These are phyloP conservation scores for Trichoderma koningiopsis DNA, from an alignment of 2,329 filamentous ascomycete genomes.

Conservation along the genomic window DNA sequence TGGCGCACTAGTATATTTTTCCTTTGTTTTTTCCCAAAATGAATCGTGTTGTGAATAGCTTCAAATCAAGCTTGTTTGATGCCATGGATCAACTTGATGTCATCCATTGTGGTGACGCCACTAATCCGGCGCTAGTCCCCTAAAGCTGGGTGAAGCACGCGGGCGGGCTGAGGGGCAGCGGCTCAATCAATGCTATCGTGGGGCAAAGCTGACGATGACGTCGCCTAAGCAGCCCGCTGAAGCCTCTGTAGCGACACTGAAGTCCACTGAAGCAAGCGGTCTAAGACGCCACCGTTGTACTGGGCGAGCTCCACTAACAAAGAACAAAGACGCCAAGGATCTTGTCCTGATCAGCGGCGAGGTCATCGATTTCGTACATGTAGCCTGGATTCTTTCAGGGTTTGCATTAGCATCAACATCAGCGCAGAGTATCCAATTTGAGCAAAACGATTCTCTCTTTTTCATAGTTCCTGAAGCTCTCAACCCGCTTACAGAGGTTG, in stretches of 20 bases:
- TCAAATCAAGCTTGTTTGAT: not conserved
- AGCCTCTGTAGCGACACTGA: not conserved
- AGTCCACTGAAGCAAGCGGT: not conserved
- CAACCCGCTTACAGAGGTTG: not conserved
- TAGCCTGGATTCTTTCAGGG: not conserved
- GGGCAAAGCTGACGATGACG: slow-evolving; percentile 22
- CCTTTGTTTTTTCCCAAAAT: not conserved
- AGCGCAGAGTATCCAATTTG: not conserved
- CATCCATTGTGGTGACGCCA: slow-evolving; percentile 12
- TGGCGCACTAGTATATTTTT: not conserved
- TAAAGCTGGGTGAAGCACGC: not conserved
- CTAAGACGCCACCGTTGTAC: not conserved
- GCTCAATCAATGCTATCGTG: not conserved
- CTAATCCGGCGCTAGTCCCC: not conserved
- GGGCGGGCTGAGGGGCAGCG: not conserved
- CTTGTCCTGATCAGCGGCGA: not conserved
- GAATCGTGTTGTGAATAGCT: slow-evolving; percentile 8
- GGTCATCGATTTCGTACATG: not conserved
- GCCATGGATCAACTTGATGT: slow-evolving; percentile 9
- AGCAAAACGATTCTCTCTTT: not conserved
- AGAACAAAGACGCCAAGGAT: not conserved
- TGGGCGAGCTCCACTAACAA: not conserved
- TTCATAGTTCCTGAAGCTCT: not conserved
- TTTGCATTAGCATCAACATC: not conserved
- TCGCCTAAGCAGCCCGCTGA: slow-evolving; percentile 8